A percentile compares a stretch with the other conserved stretches of the same genome.
These are phyloP conservation scores for Kalaharituber pfeilii DNA, from an alignment of 2,329 filamentous ascomycete species.

Conservation along the genomic window DNA sequence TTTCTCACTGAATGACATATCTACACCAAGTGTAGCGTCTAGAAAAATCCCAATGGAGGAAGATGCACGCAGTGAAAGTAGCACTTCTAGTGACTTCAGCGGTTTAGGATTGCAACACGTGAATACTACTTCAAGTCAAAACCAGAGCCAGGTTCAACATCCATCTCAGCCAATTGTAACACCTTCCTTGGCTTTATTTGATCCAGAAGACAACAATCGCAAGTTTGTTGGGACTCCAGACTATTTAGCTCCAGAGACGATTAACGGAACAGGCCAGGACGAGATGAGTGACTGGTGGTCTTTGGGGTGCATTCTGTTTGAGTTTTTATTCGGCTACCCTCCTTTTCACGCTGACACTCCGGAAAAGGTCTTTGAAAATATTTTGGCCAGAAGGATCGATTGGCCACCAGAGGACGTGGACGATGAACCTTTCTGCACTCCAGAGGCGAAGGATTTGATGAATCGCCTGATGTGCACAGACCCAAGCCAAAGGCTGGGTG, in stretches of 20 bases:
- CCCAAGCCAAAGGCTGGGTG: conserved; percentile 62
- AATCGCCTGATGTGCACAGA: conserved; percentile 78
- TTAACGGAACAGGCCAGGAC: conserved; percentile 85
- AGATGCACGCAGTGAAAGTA: conserved; percentile 50
- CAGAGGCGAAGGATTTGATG: conserved; percentile 84
- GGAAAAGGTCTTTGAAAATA: conserved; percentile 93
- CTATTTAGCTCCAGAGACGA: conserved; percentile 91
- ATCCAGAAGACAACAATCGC: conserved; percentile 81
- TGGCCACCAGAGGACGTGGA: conserved; percentile 77
- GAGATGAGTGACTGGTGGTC: conserved; percentile 99
- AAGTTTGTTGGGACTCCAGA: conserved; percentile 94
- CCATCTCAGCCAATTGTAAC: conserved; percentile 42
- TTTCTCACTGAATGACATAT: conserved; percentile 59
- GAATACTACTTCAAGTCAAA: conserved; percentile 15
- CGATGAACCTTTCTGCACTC: conserved; percentile 38
- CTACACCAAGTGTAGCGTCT: conserved; percentile 25
- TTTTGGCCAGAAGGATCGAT: conserved; percentile 69
- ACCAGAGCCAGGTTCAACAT: conserved; percentile 24
- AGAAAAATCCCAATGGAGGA: conserved; percentile 54
- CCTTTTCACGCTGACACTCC: conserved; percentile 84
- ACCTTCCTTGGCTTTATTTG: conserved; percentile 81
- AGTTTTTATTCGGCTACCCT: conserved; percentile 82
- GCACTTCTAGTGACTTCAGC: conserved; percentile 56
- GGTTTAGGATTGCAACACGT: conserved; percentile 21
- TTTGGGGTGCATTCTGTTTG: conserved; percentile 93